Base-by-base conservation (phyloP, 2,329 filamentous ascomycete genomes). In the Fusarium virguliforme region DNA sequence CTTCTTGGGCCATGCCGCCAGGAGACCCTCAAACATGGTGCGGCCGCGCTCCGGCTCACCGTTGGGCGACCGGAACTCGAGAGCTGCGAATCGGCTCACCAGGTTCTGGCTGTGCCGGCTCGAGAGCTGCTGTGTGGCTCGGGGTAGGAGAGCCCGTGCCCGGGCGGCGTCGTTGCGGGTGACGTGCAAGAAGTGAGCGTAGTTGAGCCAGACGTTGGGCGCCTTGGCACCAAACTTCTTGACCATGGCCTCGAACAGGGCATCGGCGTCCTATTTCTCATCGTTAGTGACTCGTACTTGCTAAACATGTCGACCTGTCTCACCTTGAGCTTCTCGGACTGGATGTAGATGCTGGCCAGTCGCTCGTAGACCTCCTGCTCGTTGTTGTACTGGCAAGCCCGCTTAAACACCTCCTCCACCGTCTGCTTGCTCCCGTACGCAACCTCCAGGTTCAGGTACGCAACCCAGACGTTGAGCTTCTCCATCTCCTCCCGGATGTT, bases 381-480 rank as follows among this genome's bases (percentile, higher is more conserved):
- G 78, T 98, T 95, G 79, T 98, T 98, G 83, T 97, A 95, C 82
- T 97, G 92, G 80, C 94, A 97, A 2, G 96, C 95, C 60, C 94
- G 90, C 84, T 93, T 95, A 86, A 99, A 98, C 8, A 94, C 90
- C 32, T 93, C 90, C 18, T 97, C 93, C 2, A 97, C 86, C 1
- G 89, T 91, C 65, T 96, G 93, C 64, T 96, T 92, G 72, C 88
- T 93, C 67, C 94, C 94, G 78, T 97, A 98, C 7, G 92, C 91
- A 71, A 96, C 94, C 82, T 99, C 96, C 74, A 99, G 85, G 84
- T 99, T 98, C 75, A 99, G 89, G 79, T 95, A 90, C 0, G 95
- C 96, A 65, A 97, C 91, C 97, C 96, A 99, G 59, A 98, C 90
- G 80, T 98, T 97, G 75, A 97, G 85, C 83, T 98, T 98, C 82